Base-by-base conservation (phyloP, 257 asterid genomes). In the Gynochthodes officinalis region DNA sequence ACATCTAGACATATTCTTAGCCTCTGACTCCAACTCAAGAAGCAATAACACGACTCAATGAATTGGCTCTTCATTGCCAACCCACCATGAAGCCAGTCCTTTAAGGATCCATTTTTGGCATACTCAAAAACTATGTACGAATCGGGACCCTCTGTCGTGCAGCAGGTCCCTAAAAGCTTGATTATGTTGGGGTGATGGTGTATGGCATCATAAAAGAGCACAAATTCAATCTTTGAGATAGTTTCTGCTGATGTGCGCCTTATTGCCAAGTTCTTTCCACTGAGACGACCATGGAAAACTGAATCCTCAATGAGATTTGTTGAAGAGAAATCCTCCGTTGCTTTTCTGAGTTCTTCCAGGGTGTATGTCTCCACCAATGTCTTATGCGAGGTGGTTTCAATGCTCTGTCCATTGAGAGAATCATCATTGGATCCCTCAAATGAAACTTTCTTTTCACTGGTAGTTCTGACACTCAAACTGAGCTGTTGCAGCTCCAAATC, bases 81-180 rank as follows among this genome's bases (percentile, higher is more conserved):
- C 3, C 97, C 97, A 8, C 98, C 89, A 27, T 92, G 98, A 27
- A 92, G 88, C 98, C 98, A 92, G 32, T 92, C 98, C 71, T 89
- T 92, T 49, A 90, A 65, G 0, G 93, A 86, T 1, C 98, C 97
- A 21, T 92, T 92, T 25, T 73, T 82, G 0, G 95, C 97, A 40
- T 86, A 92, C 80, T 92, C 98, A 10, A 84, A 74, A 25, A 87
- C 86, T 21, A 89, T 39, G 75, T 73, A 90, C 0, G 96, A 84
- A 65, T 89, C 87, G 0, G 83, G 82, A 1, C 84, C 85, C 54
- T 86, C 88, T 2, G 67, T 49, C 70, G 59, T 35, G 54, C 91
- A 85, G 11, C 86, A 69, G 15, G 88, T 82, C 1, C 98, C 97
- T 21, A 86, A 48, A 25, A 85, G 73, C 84, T 88, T 82, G 25